These are phyloP conservation scores for Hydnomerulius pinastri DNA, from an alignment of 768 basidiomycete species.

Conservation along the genomic window DNA sequence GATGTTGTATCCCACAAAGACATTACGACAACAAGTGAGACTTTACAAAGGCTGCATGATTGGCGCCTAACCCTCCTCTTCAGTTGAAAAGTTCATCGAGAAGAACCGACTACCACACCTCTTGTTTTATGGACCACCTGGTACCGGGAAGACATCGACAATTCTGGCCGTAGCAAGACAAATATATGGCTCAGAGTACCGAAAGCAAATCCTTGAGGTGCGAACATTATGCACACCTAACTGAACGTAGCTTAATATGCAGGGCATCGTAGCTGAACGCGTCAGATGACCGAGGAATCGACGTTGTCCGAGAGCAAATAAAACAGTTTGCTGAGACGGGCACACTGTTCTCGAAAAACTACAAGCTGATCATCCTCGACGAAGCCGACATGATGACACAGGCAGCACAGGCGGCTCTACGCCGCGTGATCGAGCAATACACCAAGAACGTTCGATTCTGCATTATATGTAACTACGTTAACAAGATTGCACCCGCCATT, in stretches of 20 bases:
- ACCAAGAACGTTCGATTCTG: conserved; percentile 99
- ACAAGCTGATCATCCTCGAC: conserved; percentile 96
- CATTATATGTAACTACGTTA: conserved; percentile 99
- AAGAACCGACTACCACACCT: conserved; percentile 93
- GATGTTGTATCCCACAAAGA: conserved; percentile 98
- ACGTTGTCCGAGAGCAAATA: conserved; percentile 98
- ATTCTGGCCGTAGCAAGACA: conserved; percentile 93
- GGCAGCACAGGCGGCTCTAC: conserved; percentile 93
- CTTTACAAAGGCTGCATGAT: not conserved
- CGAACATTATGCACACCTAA: conserved; percentile 10
- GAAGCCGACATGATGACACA: conserved; percentile 99
- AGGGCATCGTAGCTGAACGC: conserved; percentile 75
- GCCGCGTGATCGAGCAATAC: conserved; percentile 97
- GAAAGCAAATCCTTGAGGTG: conserved; percentile 94
- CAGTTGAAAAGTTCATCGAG: conserved; percentile 96
- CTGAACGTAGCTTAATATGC: conserved; percentile 2
- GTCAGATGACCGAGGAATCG: conserved; percentile 97
- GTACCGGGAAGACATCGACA: conserved; percentile 97
- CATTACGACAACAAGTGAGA: conserved; percentile 87
- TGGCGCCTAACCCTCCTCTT: conserved; percentile 9
- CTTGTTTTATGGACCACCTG: conserved; percentile 96
- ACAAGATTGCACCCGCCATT: conserved; percentile 97
- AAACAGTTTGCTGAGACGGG: conserved; percentile 98
- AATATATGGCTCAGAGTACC: conserved; percentile 85
- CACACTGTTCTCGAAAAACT: conserved; percentile 88